These are phyloP conservation scores for Phalaenopsis aphrodite DNA, from an alignment of 106 monocot species.

Conservation along the genomic window DNA sequence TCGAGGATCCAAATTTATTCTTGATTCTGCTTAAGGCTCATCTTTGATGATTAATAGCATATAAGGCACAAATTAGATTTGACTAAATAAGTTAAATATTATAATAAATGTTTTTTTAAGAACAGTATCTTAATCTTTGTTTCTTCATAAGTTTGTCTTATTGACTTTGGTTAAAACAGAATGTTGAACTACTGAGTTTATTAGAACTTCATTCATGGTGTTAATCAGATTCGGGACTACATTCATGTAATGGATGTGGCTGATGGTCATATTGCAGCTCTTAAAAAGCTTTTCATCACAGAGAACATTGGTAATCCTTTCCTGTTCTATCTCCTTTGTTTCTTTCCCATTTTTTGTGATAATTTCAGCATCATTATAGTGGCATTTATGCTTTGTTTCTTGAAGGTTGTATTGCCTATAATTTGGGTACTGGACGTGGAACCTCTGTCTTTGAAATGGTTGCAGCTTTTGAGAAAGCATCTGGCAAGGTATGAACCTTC, in stretches of 20 bases:
- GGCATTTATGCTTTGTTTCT: not conserved
- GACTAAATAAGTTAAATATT: not conserved
- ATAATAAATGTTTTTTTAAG: not conserved
- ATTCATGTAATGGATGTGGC: conserved; percentile 68
- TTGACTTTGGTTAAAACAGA: not conserved
- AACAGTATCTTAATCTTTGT: not conserved
- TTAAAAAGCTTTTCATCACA: conserved; percentile 54
- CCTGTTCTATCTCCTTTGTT: not conserved
- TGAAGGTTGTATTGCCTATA: conserved; percentile 83
- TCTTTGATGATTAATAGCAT: too few relatives aligned
- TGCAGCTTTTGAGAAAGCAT: conserved; percentile 81
- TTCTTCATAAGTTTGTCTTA: not conserved
- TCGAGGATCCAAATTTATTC: not conserved
- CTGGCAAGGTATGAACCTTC: conserved; percentile 46
- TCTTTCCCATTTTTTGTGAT: not conserved
- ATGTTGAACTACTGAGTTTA: not conserved
- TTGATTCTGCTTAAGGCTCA: not conserved
- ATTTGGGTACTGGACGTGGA: conserved; percentile 79
- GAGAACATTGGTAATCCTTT: conserved; percentile 11
- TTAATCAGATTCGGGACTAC: conserved; percentile 44
- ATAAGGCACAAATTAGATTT: not conserved
- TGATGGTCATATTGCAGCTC: conserved; percentile 79
- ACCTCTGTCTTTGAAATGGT: conserved; percentile 85
- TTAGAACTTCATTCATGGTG: not conserved
- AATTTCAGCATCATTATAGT: not conserved